These are phyloP conservation scores for Lentinula novae-zelandiae DNA, from an alignment of 1,284 basidiomycete genomes.

Conservation along the genomic window DNA sequence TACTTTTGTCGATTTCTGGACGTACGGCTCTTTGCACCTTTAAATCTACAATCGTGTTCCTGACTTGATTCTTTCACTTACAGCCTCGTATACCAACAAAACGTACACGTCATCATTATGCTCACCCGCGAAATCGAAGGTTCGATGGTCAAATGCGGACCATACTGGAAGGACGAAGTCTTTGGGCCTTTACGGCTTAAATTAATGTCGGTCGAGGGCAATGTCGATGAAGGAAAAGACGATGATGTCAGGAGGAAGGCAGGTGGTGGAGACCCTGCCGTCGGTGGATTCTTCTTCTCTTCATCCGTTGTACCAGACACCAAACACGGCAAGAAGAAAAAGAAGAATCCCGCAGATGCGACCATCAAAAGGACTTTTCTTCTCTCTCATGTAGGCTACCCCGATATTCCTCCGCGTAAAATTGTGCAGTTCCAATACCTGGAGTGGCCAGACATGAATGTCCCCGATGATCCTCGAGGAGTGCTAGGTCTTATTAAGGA, in stretches of 20 bases:
- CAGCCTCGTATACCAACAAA: slow-evolving; percentile 79
- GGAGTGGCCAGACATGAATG: slow-evolving; percentile 93
- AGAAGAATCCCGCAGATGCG: slow-evolving; percentile 21
- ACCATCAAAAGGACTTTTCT: slow-evolving; percentile 71
- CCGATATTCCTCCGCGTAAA: slow-evolving; percentile 52
- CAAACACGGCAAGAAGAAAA: slow-evolving; percentile 2
- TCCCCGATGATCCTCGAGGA: slow-evolving; percentile 77
- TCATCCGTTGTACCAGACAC: slow-evolving; percentile 5
- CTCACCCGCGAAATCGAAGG: slow-evolving; percentile 92
- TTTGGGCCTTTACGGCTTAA: slow-evolving; percentile 73
- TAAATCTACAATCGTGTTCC: not conserved
- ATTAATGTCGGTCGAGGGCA: slow-evolving; percentile 39
- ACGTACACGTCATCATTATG: slow-evolving; percentile 81
- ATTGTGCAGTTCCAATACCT: slow-evolving; percentile 86
- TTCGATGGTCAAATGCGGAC: slow-evolving; percentile 85
- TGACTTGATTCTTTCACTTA: not conserved
- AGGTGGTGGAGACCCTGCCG: not conserved
- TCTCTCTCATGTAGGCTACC: slow-evolving; percentile 58
- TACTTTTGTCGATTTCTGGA: slow-evolving; percentile 95
- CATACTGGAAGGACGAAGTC: slow-evolving; percentile 78
- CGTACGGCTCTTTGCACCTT: slow-evolving; percentile 50
- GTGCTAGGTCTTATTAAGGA: slow-evolving; percentile 71
- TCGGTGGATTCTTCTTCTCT: slow-evolving; percentile 17
- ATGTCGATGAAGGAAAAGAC: slow-evolving; percentile 9
- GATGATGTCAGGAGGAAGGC: not conserved